Conservation (phyloP, 805 yeast species). For the Lachancea fermentati region DNA sequence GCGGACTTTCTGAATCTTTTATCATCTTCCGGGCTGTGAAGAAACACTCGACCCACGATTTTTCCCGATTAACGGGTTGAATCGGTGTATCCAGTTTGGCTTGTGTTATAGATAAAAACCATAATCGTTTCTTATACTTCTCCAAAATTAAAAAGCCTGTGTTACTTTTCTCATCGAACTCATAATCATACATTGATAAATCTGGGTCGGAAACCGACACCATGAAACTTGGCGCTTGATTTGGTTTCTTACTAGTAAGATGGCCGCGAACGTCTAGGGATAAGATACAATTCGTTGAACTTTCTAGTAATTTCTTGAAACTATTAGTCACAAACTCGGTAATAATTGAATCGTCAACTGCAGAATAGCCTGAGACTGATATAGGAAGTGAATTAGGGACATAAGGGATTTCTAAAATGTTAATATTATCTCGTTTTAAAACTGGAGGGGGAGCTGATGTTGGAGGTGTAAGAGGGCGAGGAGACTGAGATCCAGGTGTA, state of each 20-base stretch:
- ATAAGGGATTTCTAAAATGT: conserved; percentile 26
- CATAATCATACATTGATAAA: conserved; percentile 76
- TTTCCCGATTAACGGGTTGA: conserved; percentile 11
- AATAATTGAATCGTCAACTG: conserved; percentile 6
- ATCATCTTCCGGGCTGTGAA: conserved; percentile 58
- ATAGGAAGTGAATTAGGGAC: conserved; percentile 4
- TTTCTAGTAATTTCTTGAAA: background rate
- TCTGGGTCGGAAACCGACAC: conserved; percentile 37
- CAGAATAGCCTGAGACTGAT: conserved; percentile 5
- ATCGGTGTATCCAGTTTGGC: conserved; percentile 35
- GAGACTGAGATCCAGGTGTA: conserved; percentile 1
- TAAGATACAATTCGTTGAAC: conserved; percentile 6
- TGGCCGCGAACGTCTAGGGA: conserved; percentile 8
- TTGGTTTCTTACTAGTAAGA: conserved; percentile 2
- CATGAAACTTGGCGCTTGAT: conserved; percentile 10
- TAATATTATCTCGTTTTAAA: conserved; percentile 26
- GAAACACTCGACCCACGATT: conserved; percentile 67
- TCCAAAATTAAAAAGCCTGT: conserved; percentile 64
- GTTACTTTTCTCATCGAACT: conserved; percentile 53
- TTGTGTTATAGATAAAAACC: conserved; percentile 47
- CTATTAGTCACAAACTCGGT: conserved; percentile 4
- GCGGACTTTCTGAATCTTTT: conserved; percentile 19
- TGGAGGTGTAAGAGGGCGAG: background rate
- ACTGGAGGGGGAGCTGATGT: conserved; percentile 7
- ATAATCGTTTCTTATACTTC: conserved; percentile 47